Percentiles rank a stretch among this genome's conserved stretches.
Evolutionary conservation across 225 moss, liverwort and hornwort genomes (phyloP).

Genomic region (Lunularia cruciata): DNA sequence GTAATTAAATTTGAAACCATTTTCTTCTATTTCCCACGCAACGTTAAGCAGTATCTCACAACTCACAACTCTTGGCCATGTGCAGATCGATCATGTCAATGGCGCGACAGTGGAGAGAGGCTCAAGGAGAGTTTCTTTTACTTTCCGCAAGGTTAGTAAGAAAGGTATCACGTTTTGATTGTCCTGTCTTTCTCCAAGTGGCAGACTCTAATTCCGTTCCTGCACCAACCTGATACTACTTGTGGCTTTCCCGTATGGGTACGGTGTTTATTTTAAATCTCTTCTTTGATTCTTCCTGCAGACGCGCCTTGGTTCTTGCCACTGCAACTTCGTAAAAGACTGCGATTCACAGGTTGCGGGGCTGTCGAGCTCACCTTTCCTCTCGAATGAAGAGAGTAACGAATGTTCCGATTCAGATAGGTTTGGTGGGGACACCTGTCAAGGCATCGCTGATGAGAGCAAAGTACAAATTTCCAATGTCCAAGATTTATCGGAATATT

Average conservation of each 20-base stretch:
- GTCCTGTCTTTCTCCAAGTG: background rate
- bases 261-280: background rate
- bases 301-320: slow-evolving; percentile 82
- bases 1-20: too few species aligned
- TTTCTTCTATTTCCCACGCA: too few species aligned
- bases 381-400: slow-evolving; percentile 22
- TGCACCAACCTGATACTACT: background rate
- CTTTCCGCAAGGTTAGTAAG: slow-evolving; percentile 75
- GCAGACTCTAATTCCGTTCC: background rate
- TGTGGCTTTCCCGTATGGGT: too few species aligned
- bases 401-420: slow-evolving; percentile 27
- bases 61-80: too few species aligned
- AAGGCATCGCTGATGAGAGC: background rate
- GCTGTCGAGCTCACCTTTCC: slow-evolving; percentile 24
- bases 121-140: slow-evolving; percentile 85
- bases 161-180: background rate
- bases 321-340: slow-evolving; percentile 54
- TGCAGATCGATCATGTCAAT: slow-evolving; percentile 63
- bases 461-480: background rate
- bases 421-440: slow-evolving; percentile 4
- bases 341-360: slow-evolving; percentile 75
- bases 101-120: slow-evolving; percentile 61
- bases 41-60: too few species aligned
- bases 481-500: background rate
- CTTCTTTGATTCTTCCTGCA: slow-evolving; percentile 21